Base-by-base conservation (phyloP, 139 green algal species). In the Yamagishiella unicocca region DNA sequence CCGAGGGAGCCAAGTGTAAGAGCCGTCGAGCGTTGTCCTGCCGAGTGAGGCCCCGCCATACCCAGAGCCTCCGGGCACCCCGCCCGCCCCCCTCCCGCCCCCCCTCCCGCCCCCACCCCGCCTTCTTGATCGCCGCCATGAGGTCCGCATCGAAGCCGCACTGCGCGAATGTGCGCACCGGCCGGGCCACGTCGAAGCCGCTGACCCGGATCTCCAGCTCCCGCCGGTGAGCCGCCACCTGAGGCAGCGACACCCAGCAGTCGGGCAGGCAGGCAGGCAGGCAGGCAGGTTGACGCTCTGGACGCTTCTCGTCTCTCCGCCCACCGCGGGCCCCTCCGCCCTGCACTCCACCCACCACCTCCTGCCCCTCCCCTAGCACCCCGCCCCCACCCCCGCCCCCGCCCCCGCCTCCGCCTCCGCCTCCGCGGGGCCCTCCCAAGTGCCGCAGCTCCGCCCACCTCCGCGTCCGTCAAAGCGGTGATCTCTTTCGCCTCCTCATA, bases 141-240 rank as follows among this genome's bases (percentile, higher is more conserved):
- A 98, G 91, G 0, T 78, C 53, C 10, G 83, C 78, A 50, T 96
- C 93, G 79, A 98, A 97, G 55, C 95, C 92, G 58, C 92, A 96
- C 77, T 98, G 96, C 38, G 87, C 89, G 89, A 98, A 98, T 2
- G 67, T 82, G 61, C 93, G 90, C 35, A 98, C 74, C 6, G 96
- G 96, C 42, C 87, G 88, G 0, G 95, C 94, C 0, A 92, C 67
- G 54, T 96, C 93, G 76, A 95, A 95, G 43, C 96, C 95, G 14
- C 90, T 88, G 9, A 98, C 93, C 8, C 90, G 89, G 22, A 98
- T 79, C 45, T 95, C 93, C 80, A 96, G 84, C 82, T 95, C 38
- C 4, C 90, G 83, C 19, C 95, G 75, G 42, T 91, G 72, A 0
- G 92, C 87, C 0, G 89, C 87, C 40, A 96, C 92, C 90, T 95